Conservation (phyloP, 306 rosid species). For the Citrullus mucosospermus region DNA sequence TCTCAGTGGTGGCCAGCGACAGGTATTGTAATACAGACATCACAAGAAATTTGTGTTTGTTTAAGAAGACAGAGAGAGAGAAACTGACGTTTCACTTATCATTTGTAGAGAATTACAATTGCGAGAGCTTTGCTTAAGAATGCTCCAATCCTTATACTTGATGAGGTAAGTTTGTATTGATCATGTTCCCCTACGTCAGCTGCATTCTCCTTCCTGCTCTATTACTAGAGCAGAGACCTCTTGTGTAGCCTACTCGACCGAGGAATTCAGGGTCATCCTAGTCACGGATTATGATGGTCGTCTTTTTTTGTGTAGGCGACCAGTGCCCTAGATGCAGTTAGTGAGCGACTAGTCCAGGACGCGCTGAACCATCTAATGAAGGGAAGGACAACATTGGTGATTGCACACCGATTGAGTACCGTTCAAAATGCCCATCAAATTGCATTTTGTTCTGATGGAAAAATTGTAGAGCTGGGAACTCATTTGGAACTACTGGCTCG, state of each 20-base stretch:
- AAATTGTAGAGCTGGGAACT: constrained; percentile 62
- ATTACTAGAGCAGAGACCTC: background rate
- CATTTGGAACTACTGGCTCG: constrained; percentile 61
- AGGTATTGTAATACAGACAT: constrained; percentile 32
- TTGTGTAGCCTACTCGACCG: background rate
- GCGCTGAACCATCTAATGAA: constrained; percentile 76
- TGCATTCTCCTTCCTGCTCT: background rate
- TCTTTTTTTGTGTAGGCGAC: constrained; percentile 51
- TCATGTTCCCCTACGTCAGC: background rate
- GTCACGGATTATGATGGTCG: background rate
- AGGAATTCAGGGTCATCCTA: background rate
- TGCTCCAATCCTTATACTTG: constrained; percentile 80
- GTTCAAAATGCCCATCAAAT: constrained; percentile 87
- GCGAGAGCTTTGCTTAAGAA: constrained; percentile 85
- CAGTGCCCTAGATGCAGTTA: constrained; percentile 79
- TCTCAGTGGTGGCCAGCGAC: constrained; percentile 90
- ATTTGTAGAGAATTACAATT: constrained; percentile 78
- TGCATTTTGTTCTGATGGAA: constrained; percentile 63
- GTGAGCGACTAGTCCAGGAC: constrained; percentile 81
- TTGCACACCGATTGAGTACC: constrained; percentile 87
- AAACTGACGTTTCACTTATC: constrained; percentile 14
- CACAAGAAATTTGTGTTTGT: background rate
- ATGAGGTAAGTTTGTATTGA: constrained; percentile 40
- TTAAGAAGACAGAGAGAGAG: background rate
- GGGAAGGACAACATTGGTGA: constrained; percentile 79